Percentiles rank a stretch among this genome's conserved stretches.
These are phyloP conservation scores for Trichomonascaceae sp. DNA, from an alignment of 1,139 yeast species.

Conservation along the genomic window DNA sequence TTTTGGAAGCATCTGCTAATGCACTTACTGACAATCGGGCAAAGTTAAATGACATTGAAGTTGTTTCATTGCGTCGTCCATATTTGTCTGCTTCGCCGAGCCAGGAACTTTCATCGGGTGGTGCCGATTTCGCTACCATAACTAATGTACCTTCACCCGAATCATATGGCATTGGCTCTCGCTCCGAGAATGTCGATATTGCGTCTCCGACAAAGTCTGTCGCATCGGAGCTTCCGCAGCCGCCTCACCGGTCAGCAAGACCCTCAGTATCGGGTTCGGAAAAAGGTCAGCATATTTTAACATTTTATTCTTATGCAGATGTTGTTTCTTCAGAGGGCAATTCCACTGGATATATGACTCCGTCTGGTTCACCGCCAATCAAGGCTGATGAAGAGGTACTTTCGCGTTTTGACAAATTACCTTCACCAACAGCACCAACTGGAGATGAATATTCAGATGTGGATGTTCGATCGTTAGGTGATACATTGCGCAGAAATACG, in stretches of 20 bases:
- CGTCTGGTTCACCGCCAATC: slow-evolving; percentile 1
- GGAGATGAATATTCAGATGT: background rate
- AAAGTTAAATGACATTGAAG: slow-evolving; percentile 61
- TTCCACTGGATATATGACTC: background rate
- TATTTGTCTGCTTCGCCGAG: slow-evolving; percentile 42
- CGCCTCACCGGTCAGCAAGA: background rate
- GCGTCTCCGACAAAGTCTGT: background rate
- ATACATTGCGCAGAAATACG: slow-evolving; percentile 36
- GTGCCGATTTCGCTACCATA: slow-evolving; percentile 4
- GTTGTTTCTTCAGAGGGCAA: slow-evolving; percentile 37
- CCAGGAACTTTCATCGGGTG: slow-evolving; percentile 2
- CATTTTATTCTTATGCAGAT: slow-evolving; percentile 76
- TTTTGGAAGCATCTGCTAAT: slow-evolving; percentile 71
- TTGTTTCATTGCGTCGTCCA: slow-evolving; percentile 56
- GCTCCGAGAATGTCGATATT: background rate
- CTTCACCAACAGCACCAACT: background rate
- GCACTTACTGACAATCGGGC: slow-evolving; percentile 51
- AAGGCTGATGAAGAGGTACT: slow-evolving; percentile 9
- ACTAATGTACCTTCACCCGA: background rate
- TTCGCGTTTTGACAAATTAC: background rate
- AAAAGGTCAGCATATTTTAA: slow-evolving; percentile 41
- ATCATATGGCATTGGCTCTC: background rate
- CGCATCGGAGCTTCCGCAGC: background rate
- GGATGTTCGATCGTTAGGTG: slow-evolving; percentile 35
- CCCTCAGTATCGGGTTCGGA: slow-evolving; percentile 1